Evolutionary conservation across 2,329 filamentous ascomycete species (phyloP).

Genomic region (Xenosphaeropsis pyriputrescens): DNA sequence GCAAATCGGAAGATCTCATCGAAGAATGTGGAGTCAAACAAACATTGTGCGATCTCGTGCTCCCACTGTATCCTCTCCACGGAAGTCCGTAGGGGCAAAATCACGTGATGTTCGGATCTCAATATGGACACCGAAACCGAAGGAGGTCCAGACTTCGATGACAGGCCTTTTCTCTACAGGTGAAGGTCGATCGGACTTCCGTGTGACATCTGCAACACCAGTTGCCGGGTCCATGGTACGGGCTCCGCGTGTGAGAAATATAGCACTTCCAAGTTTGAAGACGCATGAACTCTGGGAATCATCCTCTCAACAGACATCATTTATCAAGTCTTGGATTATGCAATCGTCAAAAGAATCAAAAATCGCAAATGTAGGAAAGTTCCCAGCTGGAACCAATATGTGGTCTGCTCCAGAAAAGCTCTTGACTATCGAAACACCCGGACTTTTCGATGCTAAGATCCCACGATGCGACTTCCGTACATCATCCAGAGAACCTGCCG

Average conservation of each 20-base stretch:
- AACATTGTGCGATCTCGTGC: background rate
- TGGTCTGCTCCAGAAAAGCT: background rate
- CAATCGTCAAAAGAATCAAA: background rate
- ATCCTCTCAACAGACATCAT: background rate
- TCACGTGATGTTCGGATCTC: background rate
- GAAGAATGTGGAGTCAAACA: background rate
- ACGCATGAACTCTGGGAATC: background rate
- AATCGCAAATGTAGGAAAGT: too few species aligned
- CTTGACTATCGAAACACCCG: background rate
- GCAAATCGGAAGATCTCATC: background rate
- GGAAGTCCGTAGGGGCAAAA: background rate
- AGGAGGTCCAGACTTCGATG: background rate
- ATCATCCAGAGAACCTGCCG: background rate
- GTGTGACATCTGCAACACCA: constrained; percentile 8
- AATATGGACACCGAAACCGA: background rate
- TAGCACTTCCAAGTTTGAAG: background rate
- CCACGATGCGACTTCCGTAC: background rate
- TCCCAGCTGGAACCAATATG: background rate
- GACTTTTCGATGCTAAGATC: background rate
- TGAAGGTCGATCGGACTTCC: constrained; percentile 5
- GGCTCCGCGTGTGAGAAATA: constrained; percentile 2
- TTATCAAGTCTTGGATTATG: background rate
- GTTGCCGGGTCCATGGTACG: constrained; percentile 11
- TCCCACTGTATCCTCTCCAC: background rate
- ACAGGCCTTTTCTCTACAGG: constrained; percentile 9